phyloP scores from a whole-genome alignment of 345 rosid species.

The Passiflora organensis region DNA sequence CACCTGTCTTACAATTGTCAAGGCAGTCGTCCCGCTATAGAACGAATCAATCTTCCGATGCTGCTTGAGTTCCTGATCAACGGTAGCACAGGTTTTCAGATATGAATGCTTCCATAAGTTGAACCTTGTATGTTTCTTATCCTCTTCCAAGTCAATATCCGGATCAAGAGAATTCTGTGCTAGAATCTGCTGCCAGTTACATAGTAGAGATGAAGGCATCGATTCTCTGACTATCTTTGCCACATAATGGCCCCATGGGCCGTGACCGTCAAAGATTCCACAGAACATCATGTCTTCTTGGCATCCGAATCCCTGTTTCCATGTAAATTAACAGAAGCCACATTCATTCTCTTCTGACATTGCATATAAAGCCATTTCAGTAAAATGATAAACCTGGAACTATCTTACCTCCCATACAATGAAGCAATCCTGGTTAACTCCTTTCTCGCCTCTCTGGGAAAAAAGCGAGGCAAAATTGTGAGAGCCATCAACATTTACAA shows the following conservation, averaged over 20 bases:
- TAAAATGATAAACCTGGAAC: no score
- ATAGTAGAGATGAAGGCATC: conserved; percentile 61
- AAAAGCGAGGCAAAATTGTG: conserved; percentile 64
- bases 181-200: conserved; percentile 81
- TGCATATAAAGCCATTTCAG: no score
- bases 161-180: conserved; percentile 45
- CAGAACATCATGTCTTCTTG: conserved; percentile 84
- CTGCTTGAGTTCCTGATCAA: conserved; percentile 70
- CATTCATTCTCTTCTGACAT: no score
- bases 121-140: conserved; percentile 41
- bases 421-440: conserved; percentile 82
- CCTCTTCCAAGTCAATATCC: conserved; percentile 46
- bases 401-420: conserved; percentile 96
- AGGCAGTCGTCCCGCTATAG: conserved; percentile 82
- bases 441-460: conserved; percentile 82
- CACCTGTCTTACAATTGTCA: conserved; percentile 84
- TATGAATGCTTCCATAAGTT: conserved; percentile 77
- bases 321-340: conserved; percentile 12
- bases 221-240: conserved; percentile 75
- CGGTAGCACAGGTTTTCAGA: conserved; percentile 67
- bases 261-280: conserved; percentile 94
- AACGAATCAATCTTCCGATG: conserved; percentile 64
- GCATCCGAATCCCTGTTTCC: conserved; percentile 68
- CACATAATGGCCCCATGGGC: conserved; percentile 93
- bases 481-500: conserved; percentile 52